Evolutionary conservation across 805 yeast genomes (phyloP).

Genomic region (Kodamaea restingae): DNA sequence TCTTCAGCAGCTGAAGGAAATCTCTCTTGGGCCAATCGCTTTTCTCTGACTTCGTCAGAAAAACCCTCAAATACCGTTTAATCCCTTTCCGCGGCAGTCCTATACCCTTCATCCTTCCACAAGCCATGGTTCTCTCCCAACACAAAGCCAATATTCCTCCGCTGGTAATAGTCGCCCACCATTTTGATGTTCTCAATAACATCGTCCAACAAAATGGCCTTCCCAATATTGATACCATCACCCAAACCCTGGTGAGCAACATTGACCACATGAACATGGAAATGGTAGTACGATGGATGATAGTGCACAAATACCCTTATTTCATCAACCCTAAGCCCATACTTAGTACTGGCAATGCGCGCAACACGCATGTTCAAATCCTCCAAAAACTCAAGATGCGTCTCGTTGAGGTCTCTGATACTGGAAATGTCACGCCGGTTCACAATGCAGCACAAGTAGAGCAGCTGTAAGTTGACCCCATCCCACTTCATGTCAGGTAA

Average conservation of each 20-base stretch:
- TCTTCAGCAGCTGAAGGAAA: too few relatives aligned
- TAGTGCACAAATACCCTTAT: conserved; percentile 82
- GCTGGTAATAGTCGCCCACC: conserved; percentile 55
- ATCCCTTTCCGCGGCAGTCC: conserved; percentile 4
- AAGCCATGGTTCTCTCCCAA: conserved; percentile 76
- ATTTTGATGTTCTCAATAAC: conserved; percentile 65
- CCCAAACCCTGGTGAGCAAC: conserved; percentile 65
- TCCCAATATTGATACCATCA: conserved; percentile 67
- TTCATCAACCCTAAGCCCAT: conserved; percentile 47
- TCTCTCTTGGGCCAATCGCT: too few relatives aligned
- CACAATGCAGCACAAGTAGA: conserved; percentile 77
- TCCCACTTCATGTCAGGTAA: conserved; percentile 99
- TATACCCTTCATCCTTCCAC: conserved; percentile 41
- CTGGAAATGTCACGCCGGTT: conserved; percentile 65
- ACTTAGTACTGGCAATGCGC: conserved; percentile 37
- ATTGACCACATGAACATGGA: conserved; percentile 88
- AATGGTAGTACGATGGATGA: conserved; percentile 94
- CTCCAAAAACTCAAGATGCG: conserved; percentile 58
- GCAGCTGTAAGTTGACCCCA: conserved; percentile 57
- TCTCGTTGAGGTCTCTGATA: conserved; percentile 63
- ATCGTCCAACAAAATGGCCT: conserved; percentile 77
- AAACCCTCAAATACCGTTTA: too few relatives aligned
- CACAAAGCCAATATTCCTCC: conserved; percentile 57
- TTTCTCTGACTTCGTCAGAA: too few relatives aligned
- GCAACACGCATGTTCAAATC: conserved; percentile 43